These are phyloP conservation scores for Annulohypoxylon truncatum DNA, from an alignment of 2,329 filamentous ascomycete species.

Conservation along the genomic window DNA sequence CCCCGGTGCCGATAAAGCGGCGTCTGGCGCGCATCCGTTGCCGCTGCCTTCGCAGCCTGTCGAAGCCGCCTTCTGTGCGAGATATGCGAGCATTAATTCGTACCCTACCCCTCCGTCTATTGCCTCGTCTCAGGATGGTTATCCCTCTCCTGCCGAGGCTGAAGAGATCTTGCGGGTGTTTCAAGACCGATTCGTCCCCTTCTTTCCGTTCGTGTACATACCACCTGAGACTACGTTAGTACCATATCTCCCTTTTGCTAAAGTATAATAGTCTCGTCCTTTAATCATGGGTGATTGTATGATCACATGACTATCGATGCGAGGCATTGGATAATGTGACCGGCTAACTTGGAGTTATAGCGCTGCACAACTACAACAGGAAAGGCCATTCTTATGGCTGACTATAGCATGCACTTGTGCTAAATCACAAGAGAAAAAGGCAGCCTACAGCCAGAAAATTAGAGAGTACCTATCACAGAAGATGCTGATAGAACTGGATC, in stretches of 20 bases:
- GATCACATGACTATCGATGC: background rate
- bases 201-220: slow-evolving; percentile 49
- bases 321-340: slow-evolving; percentile 1
- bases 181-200: slow-evolving; percentile 40
- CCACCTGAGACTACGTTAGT: slow-evolving; percentile 40
- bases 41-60: slow-evolving; percentile 20
- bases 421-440: slow-evolving; percentile 56
- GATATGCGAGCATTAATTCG: slow-evolving; percentile 27
- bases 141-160: slow-evolving; percentile 41
- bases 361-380: slow-evolving; percentile 40
- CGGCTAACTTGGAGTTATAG: slow-evolving; percentile 36
- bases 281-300: background rate
- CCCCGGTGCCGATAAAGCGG: slow-evolving; percentile 5
- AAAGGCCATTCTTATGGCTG: slow-evolving; percentile 60
- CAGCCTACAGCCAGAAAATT: slow-evolving; percentile 54
- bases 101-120: slow-evolving; percentile 37
- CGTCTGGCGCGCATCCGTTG: slow-evolving; percentile 8
- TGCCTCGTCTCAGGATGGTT: slow-evolving; percentile 28
- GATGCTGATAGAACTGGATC: slow-evolving; percentile 61
- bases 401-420: slow-evolving; percentile 61
- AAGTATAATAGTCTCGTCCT: background rate
- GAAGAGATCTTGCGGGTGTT: slow-evolving; percentile 46
- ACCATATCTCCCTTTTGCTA: background rate
- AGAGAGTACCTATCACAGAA: slow-evolving; percentile 59
- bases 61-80: slow-evolving; percentile 27